Evolutionary conservation across 2,329 filamentous ascomycete species (phyloP), one percentile per base, ranked within the genome.

Genomic region (Penicillium sp.): DNA sequence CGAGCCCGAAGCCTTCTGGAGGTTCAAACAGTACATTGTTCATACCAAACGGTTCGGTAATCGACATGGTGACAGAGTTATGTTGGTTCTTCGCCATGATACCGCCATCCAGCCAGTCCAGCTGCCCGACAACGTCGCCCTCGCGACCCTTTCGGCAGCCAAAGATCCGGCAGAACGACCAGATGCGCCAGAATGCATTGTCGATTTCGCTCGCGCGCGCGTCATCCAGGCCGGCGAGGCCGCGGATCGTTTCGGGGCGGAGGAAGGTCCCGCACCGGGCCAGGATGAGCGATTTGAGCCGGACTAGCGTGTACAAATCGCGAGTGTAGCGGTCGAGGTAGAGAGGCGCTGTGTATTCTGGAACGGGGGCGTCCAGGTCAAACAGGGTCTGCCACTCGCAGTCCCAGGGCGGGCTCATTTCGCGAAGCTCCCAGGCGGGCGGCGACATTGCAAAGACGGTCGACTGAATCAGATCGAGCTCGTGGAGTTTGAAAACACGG

Each of bases 101-200:
- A 2, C 86, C 86, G 38, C 86, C 87, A 61, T 82, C 84, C 11
- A 90, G 75, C 87, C 87, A 90, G 67, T 88, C 86, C 66, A 86
- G 81, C 70, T 89, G 86, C 4, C 83, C 85, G 41, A 82, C 78
- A 38, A 88, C 77, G 62, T 89, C 86, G 31, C 86, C 83, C 66
- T 88, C 85, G 15, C 86, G 81, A 5, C 81, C 81, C 66, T 86
- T 88, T 0, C 81, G 81, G 54, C 80, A 82, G 1, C 87, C 87
- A 57, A 90, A 90, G 35, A 88, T 83, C 58, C 82, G 83, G 73
- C 86, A 89, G 73, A 89, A 90, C 0, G 84, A 87, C 86, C 87
- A 89, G 31, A 90, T 84, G 2, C 87, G 83, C 85, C 86, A 89
- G 52, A 89, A 81, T 0, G 87, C 86, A 71, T 88, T 82, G 61